Conservation (phyloP, 169 alveolate genomes). For the Plasmodium vivax region DNA sequence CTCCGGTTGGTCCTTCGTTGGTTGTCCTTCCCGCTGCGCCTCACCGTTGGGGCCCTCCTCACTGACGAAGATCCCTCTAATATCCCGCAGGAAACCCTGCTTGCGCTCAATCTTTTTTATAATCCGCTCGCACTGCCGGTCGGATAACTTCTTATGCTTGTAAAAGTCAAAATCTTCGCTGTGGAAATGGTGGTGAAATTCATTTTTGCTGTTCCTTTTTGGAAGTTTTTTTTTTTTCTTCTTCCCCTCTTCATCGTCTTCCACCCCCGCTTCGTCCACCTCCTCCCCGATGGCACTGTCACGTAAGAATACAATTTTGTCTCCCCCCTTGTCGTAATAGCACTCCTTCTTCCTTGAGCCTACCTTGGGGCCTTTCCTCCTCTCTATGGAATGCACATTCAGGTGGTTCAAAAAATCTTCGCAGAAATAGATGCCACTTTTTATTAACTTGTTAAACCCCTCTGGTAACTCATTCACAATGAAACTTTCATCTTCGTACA, state of each 20-base stretch:
- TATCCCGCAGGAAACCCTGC: conserved; percentile 27
- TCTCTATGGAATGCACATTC: conserved; percentile 21
- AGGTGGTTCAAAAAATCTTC: conserved; percentile 30
- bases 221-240: not conserved
- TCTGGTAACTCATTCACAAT: conserved; percentile 9
- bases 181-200: conserved; percentile 26
- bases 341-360: conserved; percentile 35
- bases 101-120: conserved; percentile 38
- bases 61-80: conserved; percentile 14
- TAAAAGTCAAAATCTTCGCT: conserved; percentile 32
- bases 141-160: conserved; percentile 37
- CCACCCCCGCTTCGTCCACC: not conserved
- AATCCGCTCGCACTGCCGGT: conserved; percentile 41
- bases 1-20: not conserved
- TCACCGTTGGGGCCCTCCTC: not conserved
- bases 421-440: conserved; percentile 20
- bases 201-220: conserved; percentile 24
- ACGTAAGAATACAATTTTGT: conserved; percentile 18
- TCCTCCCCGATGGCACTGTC: conserved; percentile 1
- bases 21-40: not conserved
- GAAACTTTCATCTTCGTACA: conserved; percentile 42
- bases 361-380: conserved; percentile 4
- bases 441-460: conserved; percentile 38
- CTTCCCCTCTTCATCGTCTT: not conserved
- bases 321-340: not conserved